These are phyloP conservation scores for Musa acuminata DNA, from an alignment of 176 grass and related monocot species.

Conservation along the genomic window DNA sequence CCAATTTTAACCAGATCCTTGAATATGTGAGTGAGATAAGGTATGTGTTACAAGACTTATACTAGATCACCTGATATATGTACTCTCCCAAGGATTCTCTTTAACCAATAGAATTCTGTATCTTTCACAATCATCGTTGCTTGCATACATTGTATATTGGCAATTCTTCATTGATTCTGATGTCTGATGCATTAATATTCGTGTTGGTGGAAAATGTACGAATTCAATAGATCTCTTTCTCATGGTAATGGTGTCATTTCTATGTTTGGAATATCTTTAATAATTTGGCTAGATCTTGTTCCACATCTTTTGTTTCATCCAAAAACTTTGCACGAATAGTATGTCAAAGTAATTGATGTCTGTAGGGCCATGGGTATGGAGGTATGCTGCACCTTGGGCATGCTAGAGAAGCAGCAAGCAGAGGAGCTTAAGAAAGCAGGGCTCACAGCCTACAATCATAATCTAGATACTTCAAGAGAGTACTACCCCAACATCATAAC, in stretches of 20 bases:
- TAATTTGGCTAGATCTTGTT: neutral
- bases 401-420: slow-evolving; percentile 97
- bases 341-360: neutral
- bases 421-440: slow-evolving; percentile 91
- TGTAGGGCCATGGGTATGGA: slow-evolving; percentile 96
- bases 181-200: neutral
- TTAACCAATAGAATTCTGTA: too few species aligned
- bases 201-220: neutral
- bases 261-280: neutral
- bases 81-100: neutral
- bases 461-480: slow-evolving; percentile 98
- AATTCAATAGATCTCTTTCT: too few species aligned
- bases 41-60: slow-evolving; percentile 19
- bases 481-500: slow-evolving; percentile 98
- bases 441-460: slow-evolving; percentile 99
- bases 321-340: neutral
- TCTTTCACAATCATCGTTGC: too few species aligned
- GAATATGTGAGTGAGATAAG: slow-evolving; percentile 99
- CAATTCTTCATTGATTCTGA: neutral
- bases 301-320: neutral
- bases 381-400: slow-evolving; percentile 96
- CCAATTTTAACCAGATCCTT: slow-evolving; percentile 96
- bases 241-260: neutral
- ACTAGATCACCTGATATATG: neutral
- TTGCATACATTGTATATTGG: too few species aligned